Percentiles rank a stretch among this genome's conserved stretches.
These are phyloP conservation scores for Carex arenaria DNA, from an alignment of 202 grass and related monocot species.

Conservation along the genomic window DNA sequence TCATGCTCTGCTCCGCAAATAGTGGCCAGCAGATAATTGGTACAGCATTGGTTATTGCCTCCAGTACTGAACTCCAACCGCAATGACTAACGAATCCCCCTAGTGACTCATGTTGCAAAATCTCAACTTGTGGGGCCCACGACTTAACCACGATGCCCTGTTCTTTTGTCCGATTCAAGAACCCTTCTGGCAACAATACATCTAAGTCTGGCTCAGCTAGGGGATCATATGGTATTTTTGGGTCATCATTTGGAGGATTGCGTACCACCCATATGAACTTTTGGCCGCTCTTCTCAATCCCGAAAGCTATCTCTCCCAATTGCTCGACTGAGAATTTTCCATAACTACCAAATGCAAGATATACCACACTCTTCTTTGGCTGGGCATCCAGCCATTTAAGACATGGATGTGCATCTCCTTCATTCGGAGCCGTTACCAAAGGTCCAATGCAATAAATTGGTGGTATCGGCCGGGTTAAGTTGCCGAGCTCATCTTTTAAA, in stretches of 20 bases:
- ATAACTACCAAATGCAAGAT: slow-evolving; percentile 56
- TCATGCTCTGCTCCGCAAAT: slow-evolving; percentile 60
- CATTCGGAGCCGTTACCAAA: slow-evolving; percentile 25
- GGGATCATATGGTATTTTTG: background rate
- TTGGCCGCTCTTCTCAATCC: slow-evolving; percentile 52
- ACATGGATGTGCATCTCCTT: slow-evolving; percentile 21
- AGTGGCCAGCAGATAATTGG: slow-evolving; percentile 62
- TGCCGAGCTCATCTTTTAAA: background rate
- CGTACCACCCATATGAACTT: slow-evolving; percentile 65
- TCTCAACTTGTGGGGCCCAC: slow-evolving; percentile 66
- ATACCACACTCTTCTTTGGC: slow-evolving; percentile 42
- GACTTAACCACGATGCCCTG: slow-evolving; percentile 43
- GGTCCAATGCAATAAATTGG: slow-evolving; percentile 34
- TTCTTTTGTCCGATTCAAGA: slow-evolving; percentile 38
- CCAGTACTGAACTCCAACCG: slow-evolving; percentile 55
- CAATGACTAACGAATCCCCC: slow-evolving; percentile 10
- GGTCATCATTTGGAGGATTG: slow-evolving; percentile 21
- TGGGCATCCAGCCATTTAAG: slow-evolving; percentile 48
- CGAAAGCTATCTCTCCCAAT: slow-evolving; percentile 52
- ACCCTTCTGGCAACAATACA: background rate
- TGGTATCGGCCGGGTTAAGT: slow-evolving; percentile 4
- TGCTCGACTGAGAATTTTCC: slow-evolving; percentile 47
- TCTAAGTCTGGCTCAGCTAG: slow-evolving; percentile 32
- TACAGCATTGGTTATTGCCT: slow-evolving; percentile 35
- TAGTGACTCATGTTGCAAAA: slow-evolving; percentile 43